phyloP scores from a whole-genome alignment of 192 early-diverging fungal genomes.

The Dimargaris xerosporica region DNA sequence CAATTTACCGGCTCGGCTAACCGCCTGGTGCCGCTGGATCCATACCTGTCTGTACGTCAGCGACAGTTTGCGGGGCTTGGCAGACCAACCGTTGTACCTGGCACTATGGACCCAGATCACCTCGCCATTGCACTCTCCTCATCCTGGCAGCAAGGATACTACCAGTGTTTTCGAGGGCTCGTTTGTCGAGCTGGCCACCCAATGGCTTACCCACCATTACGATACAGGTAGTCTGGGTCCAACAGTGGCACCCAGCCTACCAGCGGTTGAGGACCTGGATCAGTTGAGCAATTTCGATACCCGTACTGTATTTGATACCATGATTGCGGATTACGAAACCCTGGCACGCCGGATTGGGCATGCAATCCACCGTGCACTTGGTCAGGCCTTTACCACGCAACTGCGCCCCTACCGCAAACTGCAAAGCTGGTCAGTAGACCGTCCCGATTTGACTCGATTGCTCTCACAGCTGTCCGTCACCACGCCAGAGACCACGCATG shows the following conservation, averaged over 20 bases:
- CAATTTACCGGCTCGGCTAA: background rate
- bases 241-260: too few relatives aligned
- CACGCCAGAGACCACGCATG: background rate
- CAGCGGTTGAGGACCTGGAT: too few relatives aligned
- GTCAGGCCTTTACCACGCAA: background rate
- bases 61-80: background rate
- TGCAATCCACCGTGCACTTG: background rate
- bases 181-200: background rate
- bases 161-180: background rate
- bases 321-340: background rate
- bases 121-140: background rate
- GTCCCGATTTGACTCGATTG: background rate
- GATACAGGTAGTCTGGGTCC: background rate
- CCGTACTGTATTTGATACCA: background rate
- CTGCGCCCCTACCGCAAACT: slow-evolving; percentile 4
- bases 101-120: background rate
- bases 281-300: background rate
- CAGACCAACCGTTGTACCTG: slow-evolving; percentile 4
- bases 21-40: slow-evolving; percentile 7
- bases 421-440: background rate
- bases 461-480: background rate
- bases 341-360: background rate
- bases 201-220: background rate
- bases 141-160: background rate
- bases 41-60: slow-evolving; percentile 5